These are phyloP conservation scores for Solanum chiquidenum DNA, from an alignment of 257 asterid genomes.

Conservation along the genomic window DNA sequence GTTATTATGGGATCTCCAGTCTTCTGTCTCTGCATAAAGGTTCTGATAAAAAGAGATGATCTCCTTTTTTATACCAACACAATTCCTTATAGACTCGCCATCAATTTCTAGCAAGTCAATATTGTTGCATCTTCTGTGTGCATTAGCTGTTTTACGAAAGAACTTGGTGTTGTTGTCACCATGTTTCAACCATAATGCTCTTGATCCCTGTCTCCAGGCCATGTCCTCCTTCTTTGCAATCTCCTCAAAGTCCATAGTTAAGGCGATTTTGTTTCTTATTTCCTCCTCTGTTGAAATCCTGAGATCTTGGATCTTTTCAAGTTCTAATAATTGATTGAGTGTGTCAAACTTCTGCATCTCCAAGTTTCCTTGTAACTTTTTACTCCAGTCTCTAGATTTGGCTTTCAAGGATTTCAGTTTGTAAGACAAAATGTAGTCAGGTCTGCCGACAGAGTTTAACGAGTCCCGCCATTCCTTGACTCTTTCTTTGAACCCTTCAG, in stretches of 20 bases:
- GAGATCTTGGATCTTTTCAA: background rate
- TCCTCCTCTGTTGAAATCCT: background rate
- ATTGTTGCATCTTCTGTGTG: background rate
- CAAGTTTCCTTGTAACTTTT: background rate
- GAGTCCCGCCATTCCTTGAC: background rate
- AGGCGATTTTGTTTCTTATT: background rate
- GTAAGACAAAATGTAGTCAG: background rate
- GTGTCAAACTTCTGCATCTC: background rate
- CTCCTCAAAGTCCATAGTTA: background rate
- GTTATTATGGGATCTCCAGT: background rate
- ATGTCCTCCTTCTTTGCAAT: background rate
- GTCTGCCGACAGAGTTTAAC: background rate
- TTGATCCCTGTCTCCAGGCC: background rate
- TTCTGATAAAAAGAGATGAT: background rate
- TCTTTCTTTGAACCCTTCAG: background rate
- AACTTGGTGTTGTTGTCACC: background rate
- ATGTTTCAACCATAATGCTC: background rate
- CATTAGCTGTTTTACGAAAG: background rate
- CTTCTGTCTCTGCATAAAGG: background rate
- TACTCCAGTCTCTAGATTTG: background rate
- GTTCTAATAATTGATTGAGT: background rate
- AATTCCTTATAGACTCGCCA: background rate
- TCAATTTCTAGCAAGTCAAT: background rate
- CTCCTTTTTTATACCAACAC: background rate
- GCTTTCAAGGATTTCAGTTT: background rate